Evolutionary conservation across 2,329 filamentous ascomycete species (phyloP), one percentile per base, ranked within the genome.

Genomic region (Cercospora zeina): DNA sequence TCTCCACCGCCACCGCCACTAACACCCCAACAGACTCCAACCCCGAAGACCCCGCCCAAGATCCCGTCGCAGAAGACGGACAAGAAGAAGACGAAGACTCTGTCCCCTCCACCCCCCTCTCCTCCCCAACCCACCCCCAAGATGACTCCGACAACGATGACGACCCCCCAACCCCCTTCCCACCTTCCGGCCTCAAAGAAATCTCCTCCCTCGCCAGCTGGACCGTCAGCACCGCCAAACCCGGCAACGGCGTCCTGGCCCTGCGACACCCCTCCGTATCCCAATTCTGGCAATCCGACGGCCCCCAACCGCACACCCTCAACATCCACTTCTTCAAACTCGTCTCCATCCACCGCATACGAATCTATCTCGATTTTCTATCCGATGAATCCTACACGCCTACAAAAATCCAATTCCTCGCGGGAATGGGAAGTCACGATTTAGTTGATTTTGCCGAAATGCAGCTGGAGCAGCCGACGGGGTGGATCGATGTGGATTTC

Each of bases 381-480:
- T 86, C 91, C 58, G 95, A 99, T 76, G 95, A 99, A 77, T 95
- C 90, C 47, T 99, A 99, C 76, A 99, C 95, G 2, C 95, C 95
- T 0, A 97, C 93, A 1, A 90, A 92, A 70, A 96, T 99, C 71
- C 81, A 89, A 51, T 92, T 97, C 73, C 86, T 89, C 37, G 93
- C 93, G 0, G 95, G 95, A 11, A 96, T 91, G 66, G 91, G 92
- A 49, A 89, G 92, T 67, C 95, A 97, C 75, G 92, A 96, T 72
- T 85, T 97, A 9, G 89, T 96, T 58, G 89, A 95, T 65, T 97
- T 96, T 75, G 87, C 88, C 1, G 87, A 87, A 24, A 89, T 96
- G 82, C 84, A 85, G 66, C 87, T 96, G 24, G 85, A 87, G 66
- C 87, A 86, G 62, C 93, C 93, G 0, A 84, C 87, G 47, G 95